phyloP scores from a whole-genome alignment of 2,329 filamentous ascomycete genomes.

The Catunica adiposa region DNA sequence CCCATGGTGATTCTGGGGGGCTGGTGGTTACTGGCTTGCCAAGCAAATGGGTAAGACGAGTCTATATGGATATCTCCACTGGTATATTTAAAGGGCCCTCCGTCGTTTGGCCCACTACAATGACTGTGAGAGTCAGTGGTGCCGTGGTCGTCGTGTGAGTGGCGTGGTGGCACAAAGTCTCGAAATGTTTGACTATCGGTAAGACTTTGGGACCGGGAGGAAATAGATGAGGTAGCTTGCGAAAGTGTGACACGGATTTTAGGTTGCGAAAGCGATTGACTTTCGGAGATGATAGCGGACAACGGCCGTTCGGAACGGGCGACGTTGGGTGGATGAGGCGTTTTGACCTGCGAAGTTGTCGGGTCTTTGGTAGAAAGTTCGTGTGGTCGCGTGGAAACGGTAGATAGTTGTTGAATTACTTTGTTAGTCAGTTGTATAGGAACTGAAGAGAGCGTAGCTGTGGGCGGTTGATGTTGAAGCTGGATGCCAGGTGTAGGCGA shows the following conservation, averaged over 20 bases:
- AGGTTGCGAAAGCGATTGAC: too few relatives aligned
- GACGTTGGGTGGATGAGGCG: too few relatives aligned
- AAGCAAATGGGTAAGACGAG: constrained; percentile 29
- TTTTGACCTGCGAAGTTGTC: too few relatives aligned
- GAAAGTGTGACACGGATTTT: too few relatives aligned
- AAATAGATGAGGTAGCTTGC: too few relatives aligned
- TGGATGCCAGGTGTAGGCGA: background rate
- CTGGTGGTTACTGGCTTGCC: constrained; percentile 24
- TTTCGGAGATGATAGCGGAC: too few relatives aligned
- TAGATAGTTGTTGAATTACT: background rate
- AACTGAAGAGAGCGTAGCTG: background rate
- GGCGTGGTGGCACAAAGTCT: background rate
- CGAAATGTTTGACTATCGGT: too few relatives aligned
- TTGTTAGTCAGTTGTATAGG: background rate
- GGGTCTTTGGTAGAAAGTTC: background rate
- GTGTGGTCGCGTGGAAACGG: background rate
- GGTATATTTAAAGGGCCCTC: constrained; percentile 20
- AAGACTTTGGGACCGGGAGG: too few relatives aligned
- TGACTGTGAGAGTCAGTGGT: constrained; percentile 9
- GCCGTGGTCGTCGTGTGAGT: background rate
- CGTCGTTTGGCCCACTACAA: too few relatives aligned
- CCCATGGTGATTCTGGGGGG: constrained; percentile 23
- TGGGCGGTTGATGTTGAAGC: background rate
- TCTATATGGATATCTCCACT: constrained; percentile 25
- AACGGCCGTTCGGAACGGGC: too few relatives aligned